These are phyloP conservation scores for Sphagnum tenellum DNA, from an alignment of 225 moss, liverwort and hornwort species.

Conservation along the genomic window DNA sequence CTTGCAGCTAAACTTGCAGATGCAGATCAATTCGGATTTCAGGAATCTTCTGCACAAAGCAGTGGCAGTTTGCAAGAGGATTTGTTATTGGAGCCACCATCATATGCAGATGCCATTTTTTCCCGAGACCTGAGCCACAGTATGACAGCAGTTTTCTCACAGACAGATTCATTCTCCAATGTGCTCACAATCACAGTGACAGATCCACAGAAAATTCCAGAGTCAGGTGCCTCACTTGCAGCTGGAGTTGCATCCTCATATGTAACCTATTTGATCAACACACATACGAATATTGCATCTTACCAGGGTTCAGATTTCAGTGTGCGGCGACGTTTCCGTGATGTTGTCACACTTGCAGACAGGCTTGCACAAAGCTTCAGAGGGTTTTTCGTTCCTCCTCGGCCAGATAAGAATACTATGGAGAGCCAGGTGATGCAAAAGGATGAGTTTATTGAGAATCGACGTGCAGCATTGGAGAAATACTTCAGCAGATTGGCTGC, in stretches of 20 bases:
- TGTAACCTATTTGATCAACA: slow-evolving; percentile 69
- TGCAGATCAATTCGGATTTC: slow-evolving; percentile 69
- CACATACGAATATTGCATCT: slow-evolving; percentile 77
- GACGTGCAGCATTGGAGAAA: slow-evolving; percentile 71
- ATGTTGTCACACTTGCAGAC: slow-evolving; percentile 79
- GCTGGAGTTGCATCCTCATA: slow-evolving; percentile 73
- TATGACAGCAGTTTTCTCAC: slow-evolving; percentile 49
- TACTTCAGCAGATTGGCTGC: slow-evolving; percentile 78
- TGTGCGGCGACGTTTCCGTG: slow-evolving; percentile 84
- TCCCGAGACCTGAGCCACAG: slow-evolving; percentile 66
- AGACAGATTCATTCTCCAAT: slow-evolving; percentile 48
- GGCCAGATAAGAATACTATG: slow-evolving; percentile 94
- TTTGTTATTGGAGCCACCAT: slow-evolving; percentile 80
- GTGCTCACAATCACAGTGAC: slow-evolving; percentile 60
- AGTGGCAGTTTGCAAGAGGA: slow-evolving; percentile 53
- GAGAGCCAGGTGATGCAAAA: slow-evolving; percentile 99
- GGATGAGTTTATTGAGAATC: slow-evolving; percentile 86
- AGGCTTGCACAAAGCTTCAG: slow-evolving; percentile 74
- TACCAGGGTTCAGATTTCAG: slow-evolving; percentile 79
- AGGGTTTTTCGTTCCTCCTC: slow-evolving; percentile 90
- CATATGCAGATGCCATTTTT: slow-evolving; percentile 97
- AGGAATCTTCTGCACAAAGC: slow-evolving; percentile 42
- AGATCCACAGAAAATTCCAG: slow-evolving; percentile 86
- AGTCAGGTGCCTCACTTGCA: slow-evolving; percentile 45
- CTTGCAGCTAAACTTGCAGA: slow-evolving; percentile 47